Evolutionary conservation across 1,139 yeast species (phyloP).

Genomic region (Candida frijolesensis): DNA sequence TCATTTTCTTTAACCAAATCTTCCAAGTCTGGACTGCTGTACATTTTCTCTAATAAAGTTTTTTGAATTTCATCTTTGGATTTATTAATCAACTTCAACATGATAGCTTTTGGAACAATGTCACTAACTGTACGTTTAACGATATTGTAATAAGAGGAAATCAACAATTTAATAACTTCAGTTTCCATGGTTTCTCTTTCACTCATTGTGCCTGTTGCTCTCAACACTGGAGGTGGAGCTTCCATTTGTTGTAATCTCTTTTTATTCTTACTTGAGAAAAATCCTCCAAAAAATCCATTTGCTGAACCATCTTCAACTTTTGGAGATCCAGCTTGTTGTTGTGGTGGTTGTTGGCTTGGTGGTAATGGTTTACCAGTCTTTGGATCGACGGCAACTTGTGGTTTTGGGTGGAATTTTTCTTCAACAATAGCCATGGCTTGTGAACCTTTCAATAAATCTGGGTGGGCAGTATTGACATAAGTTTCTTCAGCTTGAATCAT

Average conservation of each 20-base stretch:
- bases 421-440: conserved; percentile 95
- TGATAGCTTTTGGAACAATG: conserved; percentile 90
- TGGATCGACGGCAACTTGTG: conserved; percentile 84
- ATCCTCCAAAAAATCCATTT: conserved; percentile 91
- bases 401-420: conserved; percentile 83
- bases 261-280: conserved; percentile 89
- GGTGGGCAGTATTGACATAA: conserved; percentile 96
- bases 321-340: conserved; percentile 18
- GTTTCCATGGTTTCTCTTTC: conserved; percentile 97
- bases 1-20: conserved; percentile 91
- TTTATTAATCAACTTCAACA: conserved; percentile 84
- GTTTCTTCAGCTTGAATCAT: conserved; percentile 85
- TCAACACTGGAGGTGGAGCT: conserved; percentile 93
- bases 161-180: conserved; percentile 90
- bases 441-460: conserved; percentile 91
- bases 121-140: conserved; percentile 94
- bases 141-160: conserved; percentile 85
- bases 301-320: conserved; percentile 40
- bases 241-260: conserved; percentile 95
- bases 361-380: conserved; percentile 84
- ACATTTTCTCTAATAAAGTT: conserved; percentile 83
- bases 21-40: conserved; percentile 72
- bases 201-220: conserved; percentile 93
- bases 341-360: conserved; percentile 43
- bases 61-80: conserved; percentile 90